Evolutionary conservation across 352 stramenopile species (phyloP), one percentile per base, ranked within the genome.

Genomic region (Phytopythium montanum): DNA sequence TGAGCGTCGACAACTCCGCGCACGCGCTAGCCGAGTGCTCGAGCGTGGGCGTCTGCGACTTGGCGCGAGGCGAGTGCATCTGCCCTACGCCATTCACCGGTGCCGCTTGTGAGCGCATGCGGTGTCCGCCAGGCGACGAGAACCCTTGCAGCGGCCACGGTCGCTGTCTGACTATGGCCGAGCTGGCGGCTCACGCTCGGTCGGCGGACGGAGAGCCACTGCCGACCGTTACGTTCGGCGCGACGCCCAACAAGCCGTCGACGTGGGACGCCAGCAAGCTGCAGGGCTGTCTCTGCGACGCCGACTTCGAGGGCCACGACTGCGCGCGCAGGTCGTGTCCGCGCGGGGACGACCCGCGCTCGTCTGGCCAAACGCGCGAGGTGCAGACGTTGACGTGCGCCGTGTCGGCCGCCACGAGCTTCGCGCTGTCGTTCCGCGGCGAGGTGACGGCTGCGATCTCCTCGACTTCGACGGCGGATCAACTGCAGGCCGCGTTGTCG

Each of bases 241-340:
- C 56, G 12, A 84, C 70, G n/a, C 81, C 81, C 23, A 92, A 92
- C 66, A 75, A 79, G 46, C 78, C 81, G 0, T 65, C 62, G 44
- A 88, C 79, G 7, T 97, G 91, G 91, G 91, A 97, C 61, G 80
- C 79, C 21, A 79, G 92, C 69, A 92, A 92, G 59, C 90, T 97
- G 44, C 70, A 90, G n/a, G 89, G 85, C 28, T 97, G 91, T 69
- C 29, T 87, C 28, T 97, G 91, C 68, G 89, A 97, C 63, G 53
- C 59, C 13, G 89, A 88, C 7, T 97, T 85, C 39, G 66, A 80
- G 31, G 87, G 87, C 28, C 84, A 96, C 61, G 87, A 97, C 62
- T 98, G 92, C 68, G 63, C 74, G 6, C 63, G 64, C n/a, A 66
- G 81, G 0, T 78, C 68, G 21, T 92, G 84, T 56, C 81, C 81